Evolutionary conservation across 257 asterid species (phyloP).

Genomic region (Sherardia arvensis): DNA sequence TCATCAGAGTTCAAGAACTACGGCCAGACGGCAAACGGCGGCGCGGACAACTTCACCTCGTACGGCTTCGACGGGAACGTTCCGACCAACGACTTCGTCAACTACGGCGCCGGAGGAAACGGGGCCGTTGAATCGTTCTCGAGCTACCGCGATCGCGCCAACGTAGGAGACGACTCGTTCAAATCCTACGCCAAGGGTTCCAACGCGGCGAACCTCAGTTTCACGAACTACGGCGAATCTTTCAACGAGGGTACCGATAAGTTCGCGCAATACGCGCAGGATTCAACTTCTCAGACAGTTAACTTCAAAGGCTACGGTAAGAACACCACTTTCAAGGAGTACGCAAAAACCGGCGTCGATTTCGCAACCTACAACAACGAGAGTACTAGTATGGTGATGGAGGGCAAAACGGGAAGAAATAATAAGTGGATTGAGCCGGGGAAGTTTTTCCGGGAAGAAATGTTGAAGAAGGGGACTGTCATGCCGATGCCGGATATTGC

Average conservation of each 20-base stretch:
- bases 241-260: slow-evolving; percentile 75
- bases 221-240: slow-evolving; percentile 55
- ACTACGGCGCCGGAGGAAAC: slow-evolving; percentile 50
- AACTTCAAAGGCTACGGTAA: slow-evolving; percentile 53
- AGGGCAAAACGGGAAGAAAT: slow-evolving; percentile 28
- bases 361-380: slow-evolving; percentile 45
- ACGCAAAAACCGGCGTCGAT: slow-evolving; percentile 30
- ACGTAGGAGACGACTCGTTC: slow-evolving; percentile 74
- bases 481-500: slow-evolving; percentile 90
- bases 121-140: slow-evolving; percentile 46
- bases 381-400: slow-evolving; percentile 4
- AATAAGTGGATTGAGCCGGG: slow-evolving; percentile 75
- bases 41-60: slow-evolving; percentile 43
- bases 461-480: slow-evolving; percentile 47
- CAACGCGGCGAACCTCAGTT: slow-evolving; percentile 32
- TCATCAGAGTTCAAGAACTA: slow-evolving; percentile 59
- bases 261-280: slow-evolving; percentile 52
- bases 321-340: slow-evolving; percentile 63
- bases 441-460: slow-evolving; percentile 66
- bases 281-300: slow-evolving; percentile 16
- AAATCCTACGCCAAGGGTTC: slow-evolving; percentile 49
- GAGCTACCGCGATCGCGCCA: slow-evolving; percentile 62
- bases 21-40: slow-evolving; percentile 49
- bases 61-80: slow-evolving; percentile 46
- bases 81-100: slow-evolving; percentile 54